Evolutionary conservation across 495 filamentous ascomycete genomes (phyloP).

Genomic region (Physcia stellaris): DNA sequence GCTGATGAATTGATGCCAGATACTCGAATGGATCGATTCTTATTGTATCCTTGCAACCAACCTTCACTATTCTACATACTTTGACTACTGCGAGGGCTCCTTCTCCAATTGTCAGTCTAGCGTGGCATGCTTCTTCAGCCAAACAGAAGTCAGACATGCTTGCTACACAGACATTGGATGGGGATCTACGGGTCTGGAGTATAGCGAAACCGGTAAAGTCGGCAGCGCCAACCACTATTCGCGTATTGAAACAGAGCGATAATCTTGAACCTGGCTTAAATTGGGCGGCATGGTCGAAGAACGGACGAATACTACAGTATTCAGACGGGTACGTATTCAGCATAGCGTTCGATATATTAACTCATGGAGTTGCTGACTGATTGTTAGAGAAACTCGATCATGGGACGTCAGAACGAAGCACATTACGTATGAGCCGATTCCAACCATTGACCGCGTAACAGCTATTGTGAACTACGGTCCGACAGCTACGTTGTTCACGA

Average conservation of each 20-base stretch:
- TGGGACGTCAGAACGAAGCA: conserved; percentile 98
- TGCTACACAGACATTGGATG: conserved; percentile 80
- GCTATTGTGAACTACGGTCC: conserved; percentile 83
- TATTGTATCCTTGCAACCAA: conserved; percentile 74
- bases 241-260: conserved; percentile 71
- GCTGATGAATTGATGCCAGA: conserved; percentile 36
- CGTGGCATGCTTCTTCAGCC: conserved; percentile 95
- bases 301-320: conserved; percentile 87
- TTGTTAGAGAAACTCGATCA: conserved; percentile 74
- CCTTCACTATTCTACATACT: conserved; percentile 91
- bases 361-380: no score
- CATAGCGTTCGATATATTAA: no score
- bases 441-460: conserved; percentile 66
- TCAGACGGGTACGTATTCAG: conserved; percentile 66
- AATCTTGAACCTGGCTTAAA: conserved; percentile 63
- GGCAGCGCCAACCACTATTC: conserved; percentile 69
- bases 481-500: conserved; percentile 80
- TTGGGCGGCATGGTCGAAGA: conserved; percentile 98
- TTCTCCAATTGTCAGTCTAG: conserved; percentile 76
- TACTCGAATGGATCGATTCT: conserved; percentile 94
- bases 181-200: conserved; percentile 93
- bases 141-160: conserved; percentile 98
- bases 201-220: conserved; percentile 71
- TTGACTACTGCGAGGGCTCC: conserved; percentile 69
- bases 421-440: conserved; percentile 75